Conservation (phyloP, 2,329 filamentous ascomycete genomes). For the Phyllosticta citriasiana region DNA sequence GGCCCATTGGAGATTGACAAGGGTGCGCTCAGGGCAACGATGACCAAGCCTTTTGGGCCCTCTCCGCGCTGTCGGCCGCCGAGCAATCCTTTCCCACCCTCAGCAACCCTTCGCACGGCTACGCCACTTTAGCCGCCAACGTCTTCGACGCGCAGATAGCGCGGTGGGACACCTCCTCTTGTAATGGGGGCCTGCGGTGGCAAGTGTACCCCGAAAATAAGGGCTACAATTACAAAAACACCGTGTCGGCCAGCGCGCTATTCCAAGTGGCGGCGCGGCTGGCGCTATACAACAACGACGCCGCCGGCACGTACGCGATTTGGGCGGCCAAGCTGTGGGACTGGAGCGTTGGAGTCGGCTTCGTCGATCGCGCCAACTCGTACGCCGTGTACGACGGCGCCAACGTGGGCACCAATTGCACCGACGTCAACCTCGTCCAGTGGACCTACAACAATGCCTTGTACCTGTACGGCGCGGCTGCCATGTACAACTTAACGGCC, state of each 20-base stretch:
- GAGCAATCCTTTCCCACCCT: constrained; percentile 39
- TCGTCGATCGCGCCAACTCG: constrained; percentile 37
- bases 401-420: constrained; percentile 34
- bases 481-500: constrained; percentile 32
- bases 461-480: constrained; percentile 36
- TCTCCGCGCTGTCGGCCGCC: constrained; percentile 48
- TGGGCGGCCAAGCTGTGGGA: constrained; percentile 63
- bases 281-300: constrained; percentile 54
- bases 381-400: constrained; percentile 38
- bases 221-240: constrained; percentile 52
- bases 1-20: too few species aligned
- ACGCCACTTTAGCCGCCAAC: constrained; percentile 51
- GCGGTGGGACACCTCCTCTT: constrained; percentile 58
- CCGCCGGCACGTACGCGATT: constrained; percentile 59
- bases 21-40: constrained; percentile 42
- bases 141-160: constrained; percentile 69
- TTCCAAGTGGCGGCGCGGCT: constrained; percentile 56
- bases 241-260: constrained; percentile 48
- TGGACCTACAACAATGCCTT: constrained; percentile 40
- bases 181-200: constrained; percentile 71
- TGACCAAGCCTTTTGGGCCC: constrained; percentile 50
- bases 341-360: constrained; percentile 39
- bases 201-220: constrained; percentile 73
- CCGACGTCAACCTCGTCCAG: constrained; percentile 31
- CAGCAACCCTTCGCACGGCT: constrained; percentile 10